Evolutionary conservation across 306 rosid species (phyloP), one percentile per base, ranked within the genome.

Genomic region (Glycine soja): DNA sequence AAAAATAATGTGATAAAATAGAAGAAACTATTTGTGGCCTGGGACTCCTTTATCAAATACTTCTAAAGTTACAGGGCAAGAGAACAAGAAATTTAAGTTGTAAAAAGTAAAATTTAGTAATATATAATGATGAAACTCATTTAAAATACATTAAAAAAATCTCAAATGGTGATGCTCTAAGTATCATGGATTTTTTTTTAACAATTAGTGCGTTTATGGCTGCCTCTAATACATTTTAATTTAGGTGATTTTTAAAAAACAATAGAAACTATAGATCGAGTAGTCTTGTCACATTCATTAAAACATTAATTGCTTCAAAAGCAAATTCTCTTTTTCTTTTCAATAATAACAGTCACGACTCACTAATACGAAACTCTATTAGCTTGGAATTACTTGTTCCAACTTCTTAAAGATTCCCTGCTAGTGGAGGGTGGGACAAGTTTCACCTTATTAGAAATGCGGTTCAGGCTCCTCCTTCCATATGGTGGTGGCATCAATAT

Each of bases 351-450:
- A 13, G 24, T 65, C 64, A 66, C 42, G 3, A 40, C 24, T 51
- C 81, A 64, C 81, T 76, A 52, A 78, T 78, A 13, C 34, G 3
- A 54, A 67, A 40, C 11, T 24, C 67, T 40, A 78, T 78, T 78
- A 67, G 82, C 57, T 53, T 40, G 10, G 24, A 66, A 64, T 48
- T 77, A 36, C 54, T 77, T 16, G 63, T 77, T 62, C 74, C 74
- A 38, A 77, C 74, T 77, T 64, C 48, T 63, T 36, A 52, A 51
- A 32, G 74, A 66, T 77, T 65, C 43, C 53, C 30, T 14, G 6
- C 7, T 76, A 47, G 72, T 76, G 80, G 63, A 3, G 4, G 14
- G 45, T 58, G 70, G 46, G 58, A 58, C 64, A 58, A 61, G 15
- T 61, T 61, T 61, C 42, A 10, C 15, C 67, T 30, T 3, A 4